Base-by-base conservation (phyloP, 441 rosid genomes). In the Adansonia grandidieri region DNA sequence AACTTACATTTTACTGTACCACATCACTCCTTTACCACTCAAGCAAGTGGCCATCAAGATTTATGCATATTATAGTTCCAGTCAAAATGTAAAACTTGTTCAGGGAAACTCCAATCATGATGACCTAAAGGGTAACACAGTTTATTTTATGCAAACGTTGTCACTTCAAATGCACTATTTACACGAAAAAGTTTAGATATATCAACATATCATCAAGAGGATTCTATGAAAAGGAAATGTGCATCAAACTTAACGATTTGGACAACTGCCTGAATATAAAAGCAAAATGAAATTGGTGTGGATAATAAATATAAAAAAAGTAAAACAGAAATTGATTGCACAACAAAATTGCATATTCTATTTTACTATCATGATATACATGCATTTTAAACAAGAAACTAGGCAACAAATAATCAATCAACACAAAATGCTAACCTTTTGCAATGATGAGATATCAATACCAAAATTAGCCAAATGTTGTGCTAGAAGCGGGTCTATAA, bases 381-480 rank as follows among this genome's bases (percentile, higher is more conserved):
- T 50, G 61, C 5, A 76, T 62, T 60, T 75, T 71, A 50, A 63
- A 71, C 74, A 62, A 11, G 74, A 20, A 28, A 64, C n/a, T 9
- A 78, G 42, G 73, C 66, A 73, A 58, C 13, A 80, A 73, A 64
- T 15, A 62, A 6, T 67, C 67, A 65, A 14, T 45, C 13, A 65
- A 71, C 40, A 81, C 51, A 50, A 74, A 74, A 24, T 73, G 75
- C 86, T 71, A 42, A 94, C 98, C 97, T 96, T 96, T 84, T 90
- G 94, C 80, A 96, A 85, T n/a, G 96, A 91, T 57, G 98, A 91
- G 85, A 94, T 93, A 83, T 96, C 98, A 83, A 96, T 94, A 83
- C 99, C 99, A 85, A 92, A 94, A 85, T 92, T 94, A 44, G 96
- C 94, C 80, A 96, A 89, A 86, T 96, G 99, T 69, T 94, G 89